Percentiles rank a stretch among this genome's conserved stretches.
These are phyloP conservation scores for Alternaria atra DNA, from an alignment of 2,329 filamentous ascomycete species.

Conservation along the genomic window DNA sequence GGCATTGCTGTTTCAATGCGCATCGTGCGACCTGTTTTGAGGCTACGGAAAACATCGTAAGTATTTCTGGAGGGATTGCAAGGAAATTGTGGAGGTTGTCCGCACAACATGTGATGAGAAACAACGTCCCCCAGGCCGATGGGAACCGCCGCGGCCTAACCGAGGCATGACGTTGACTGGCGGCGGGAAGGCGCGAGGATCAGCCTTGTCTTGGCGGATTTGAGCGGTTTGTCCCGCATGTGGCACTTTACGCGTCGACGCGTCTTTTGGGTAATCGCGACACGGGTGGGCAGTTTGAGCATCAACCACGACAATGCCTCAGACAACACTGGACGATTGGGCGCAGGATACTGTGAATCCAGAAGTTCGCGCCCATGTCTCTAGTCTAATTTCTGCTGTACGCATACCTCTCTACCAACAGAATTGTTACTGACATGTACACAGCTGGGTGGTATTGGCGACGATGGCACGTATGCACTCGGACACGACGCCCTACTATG, in stretches of 20 bases:
- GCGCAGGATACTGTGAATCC: conserved; percentile 72
- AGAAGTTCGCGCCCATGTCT: conserved; percentile 91
- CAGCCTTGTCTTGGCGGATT: conserved; percentile 33
- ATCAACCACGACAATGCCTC: conserved; percentile 47
- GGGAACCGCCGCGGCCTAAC: conserved; percentile 34
- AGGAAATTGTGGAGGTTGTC: conserved; percentile 3
- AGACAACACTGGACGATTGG: conserved; percentile 56
- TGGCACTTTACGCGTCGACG: conserved; percentile 48
- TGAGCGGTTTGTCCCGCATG: conserved; percentile 28
- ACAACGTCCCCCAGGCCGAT: conserved; percentile 26
- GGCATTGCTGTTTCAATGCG: conserved; percentile 46
- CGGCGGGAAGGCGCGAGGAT: conserved; percentile 4
- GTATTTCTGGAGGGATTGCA: neutral
- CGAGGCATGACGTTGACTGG: conserved; percentile 33
- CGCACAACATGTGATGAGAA: conserved; percentile 29
- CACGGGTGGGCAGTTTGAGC: conserved; percentile 15
- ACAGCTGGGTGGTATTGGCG: conserved; percentile 85
- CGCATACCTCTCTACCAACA: conserved; percentile 43
- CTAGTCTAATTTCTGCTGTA: conserved; percentile 92
- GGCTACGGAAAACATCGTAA: conserved; percentile 44
- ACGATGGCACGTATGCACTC: conserved; percentile 83
- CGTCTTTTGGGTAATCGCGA: conserved; percentile 29
- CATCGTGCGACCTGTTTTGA: conserved; percentile 41
- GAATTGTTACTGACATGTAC: conserved; percentile 20
- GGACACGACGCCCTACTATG: conserved; percentile 94